Conservation (phyloP, 768 basidiomycete species). For the Kwoniella newhampshirensis region DNA sequence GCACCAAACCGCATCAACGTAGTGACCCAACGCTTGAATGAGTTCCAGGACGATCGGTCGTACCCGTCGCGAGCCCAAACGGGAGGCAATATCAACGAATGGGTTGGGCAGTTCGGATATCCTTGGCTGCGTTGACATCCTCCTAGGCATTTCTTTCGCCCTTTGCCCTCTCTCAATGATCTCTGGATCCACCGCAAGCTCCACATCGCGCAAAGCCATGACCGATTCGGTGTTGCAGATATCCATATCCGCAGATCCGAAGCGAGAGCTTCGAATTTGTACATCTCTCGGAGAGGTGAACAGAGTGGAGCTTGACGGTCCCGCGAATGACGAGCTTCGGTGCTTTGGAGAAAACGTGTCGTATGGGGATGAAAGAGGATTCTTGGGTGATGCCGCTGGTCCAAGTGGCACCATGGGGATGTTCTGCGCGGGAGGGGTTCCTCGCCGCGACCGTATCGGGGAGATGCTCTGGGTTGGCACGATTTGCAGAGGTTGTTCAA, state of each 20-base stretch:
- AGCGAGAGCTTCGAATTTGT: not conserved
- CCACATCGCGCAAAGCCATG: constrained; percentile 38
- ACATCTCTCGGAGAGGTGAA: not conserved
- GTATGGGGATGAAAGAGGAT: constrained; percentile 1
- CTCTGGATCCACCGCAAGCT: constrained; percentile 38
- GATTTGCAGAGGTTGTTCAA: constrained; percentile 28
- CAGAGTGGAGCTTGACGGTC: not conserved
- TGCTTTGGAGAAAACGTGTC: not conserved
- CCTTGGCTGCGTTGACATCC: constrained; percentile 29
- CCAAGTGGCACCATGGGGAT: constrained; percentile 6
- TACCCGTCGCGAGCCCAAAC: constrained; percentile 32
- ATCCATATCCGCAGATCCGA: constrained; percentile 12
- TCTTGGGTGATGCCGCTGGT: not conserved
- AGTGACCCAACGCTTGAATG: constrained; percentile 41
- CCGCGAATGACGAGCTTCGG: not conserved
- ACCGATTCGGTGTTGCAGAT: constrained; percentile 38
- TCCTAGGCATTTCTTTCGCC: constrained; percentile 3
- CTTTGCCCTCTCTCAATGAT: constrained; percentile 14
- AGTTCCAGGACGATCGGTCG: constrained; percentile 44
- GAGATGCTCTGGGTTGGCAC: constrained; percentile 5
- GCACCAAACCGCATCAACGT: constrained; percentile 40
- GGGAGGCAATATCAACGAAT: constrained; percentile 30
- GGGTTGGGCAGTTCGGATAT: constrained; percentile 35
- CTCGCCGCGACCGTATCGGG: constrained; percentile 10
- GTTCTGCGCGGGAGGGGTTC: not conserved